These are phyloP conservation scores for Asclepias syriaca DNA, from an alignment of 257 asterid species.

Conservation along the genomic window DNA sequence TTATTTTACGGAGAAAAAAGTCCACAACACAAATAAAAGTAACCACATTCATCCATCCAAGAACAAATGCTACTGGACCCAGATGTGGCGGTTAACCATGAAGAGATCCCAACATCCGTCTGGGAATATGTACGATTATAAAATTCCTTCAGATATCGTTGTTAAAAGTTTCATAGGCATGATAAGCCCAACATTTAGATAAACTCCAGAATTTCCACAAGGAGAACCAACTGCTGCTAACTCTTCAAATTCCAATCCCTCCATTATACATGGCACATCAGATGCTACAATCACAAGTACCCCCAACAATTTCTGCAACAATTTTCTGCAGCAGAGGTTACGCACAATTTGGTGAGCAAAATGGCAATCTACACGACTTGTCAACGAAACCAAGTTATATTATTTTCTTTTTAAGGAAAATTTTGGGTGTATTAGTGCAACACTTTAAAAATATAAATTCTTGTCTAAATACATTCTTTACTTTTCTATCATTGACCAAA, in stretches of 20 bases:
- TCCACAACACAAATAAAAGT: background rate
- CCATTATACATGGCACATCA: conserved; percentile 6
- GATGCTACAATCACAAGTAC: conserved; percentile 7
- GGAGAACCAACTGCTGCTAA: conserved; percentile 8
- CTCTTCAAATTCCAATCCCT: background rate
- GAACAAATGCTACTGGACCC: conserved; percentile 11
- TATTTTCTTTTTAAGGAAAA: no score
- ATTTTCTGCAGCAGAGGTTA: background rate
- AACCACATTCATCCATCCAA: background rate
- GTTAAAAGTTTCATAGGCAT: conserved; percentile 1
- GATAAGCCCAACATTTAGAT: conserved; percentile 2
- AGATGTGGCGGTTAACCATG: background rate
- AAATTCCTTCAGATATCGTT: conserved; percentile 10
- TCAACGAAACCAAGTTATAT: background rate
- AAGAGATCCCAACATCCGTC: conserved; percentile 15
- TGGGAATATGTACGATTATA: conserved; percentile 10
- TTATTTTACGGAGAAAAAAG: conserved; percentile 13
- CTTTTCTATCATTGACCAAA: no score
- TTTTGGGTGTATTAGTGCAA: no score
- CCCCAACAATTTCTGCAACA: background rate
- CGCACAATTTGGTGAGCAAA: background rate
- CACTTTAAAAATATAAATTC: no score
- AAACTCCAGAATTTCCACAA: conserved; percentile 7
- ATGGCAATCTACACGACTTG: background rate
- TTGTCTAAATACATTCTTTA: no score